These are phyloP conservation scores for Anastatica hierochuntica DNA, from an alignment of 345 rosid genomes.

Conservation along the genomic window DNA sequence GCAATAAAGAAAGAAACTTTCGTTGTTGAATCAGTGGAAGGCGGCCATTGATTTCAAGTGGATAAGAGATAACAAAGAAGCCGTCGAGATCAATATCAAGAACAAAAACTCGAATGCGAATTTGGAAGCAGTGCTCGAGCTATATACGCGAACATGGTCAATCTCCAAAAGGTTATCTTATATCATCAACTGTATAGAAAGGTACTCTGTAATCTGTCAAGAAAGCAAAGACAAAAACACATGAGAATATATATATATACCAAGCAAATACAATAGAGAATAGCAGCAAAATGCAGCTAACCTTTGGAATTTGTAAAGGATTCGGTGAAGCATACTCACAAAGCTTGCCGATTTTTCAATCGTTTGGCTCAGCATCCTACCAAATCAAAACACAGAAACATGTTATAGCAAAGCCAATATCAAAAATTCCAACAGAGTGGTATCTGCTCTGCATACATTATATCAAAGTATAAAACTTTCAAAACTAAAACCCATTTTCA, in stretches of 20 bases:
- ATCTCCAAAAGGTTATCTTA: conserved; percentile 63
- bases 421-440: too few species aligned
- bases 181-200: conserved; percentile 18
- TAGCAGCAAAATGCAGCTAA: conserved; percentile 13
- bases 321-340: conserved; percentile 89
- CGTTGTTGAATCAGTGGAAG: conserved; percentile 53
- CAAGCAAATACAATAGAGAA: neutral
- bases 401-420: too few species aligned
- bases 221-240: too few species aligned
- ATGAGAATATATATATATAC: conserved; percentile 2
- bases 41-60: conserved; percentile 92
- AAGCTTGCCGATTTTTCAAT: conserved; percentile 80
- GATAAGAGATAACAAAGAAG: conserved; percentile 75
- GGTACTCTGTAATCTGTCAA: conserved; percentile 55
- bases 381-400: conserved; percentile 1
- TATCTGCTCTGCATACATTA: too few species aligned
- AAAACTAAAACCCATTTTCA: too few species aligned
- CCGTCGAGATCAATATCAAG: conserved; percentile 54
- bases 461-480: too few species aligned
- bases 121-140: conserved; percentile 71
- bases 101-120: conserved; percentile 65
- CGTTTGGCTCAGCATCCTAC: conserved; percentile 76
- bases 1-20: neutral
- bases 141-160: conserved; percentile 63
- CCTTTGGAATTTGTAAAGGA: conserved; percentile 87